Conservation (phyloP, 352 stramenopile genomes). For the Globisporangium radiosum region DNA sequence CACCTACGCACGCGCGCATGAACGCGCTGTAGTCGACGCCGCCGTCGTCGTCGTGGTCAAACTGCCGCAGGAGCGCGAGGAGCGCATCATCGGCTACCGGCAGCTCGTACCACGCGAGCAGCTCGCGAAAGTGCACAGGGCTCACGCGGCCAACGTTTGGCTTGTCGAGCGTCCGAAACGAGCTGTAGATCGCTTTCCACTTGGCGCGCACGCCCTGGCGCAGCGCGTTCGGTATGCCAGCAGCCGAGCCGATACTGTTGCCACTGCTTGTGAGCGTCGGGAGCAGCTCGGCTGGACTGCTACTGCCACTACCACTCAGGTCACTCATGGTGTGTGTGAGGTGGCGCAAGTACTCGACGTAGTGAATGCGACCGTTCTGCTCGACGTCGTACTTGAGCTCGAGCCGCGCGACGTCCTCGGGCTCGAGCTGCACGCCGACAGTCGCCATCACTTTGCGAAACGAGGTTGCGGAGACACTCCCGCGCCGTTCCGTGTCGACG, state of each 20-base stretch:
- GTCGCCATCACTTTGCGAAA: slow-evolving; percentile 64
- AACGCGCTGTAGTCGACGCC: slow-evolving; percentile 72
- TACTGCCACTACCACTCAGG: slow-evolving; percentile 3
- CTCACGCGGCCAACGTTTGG: slow-evolving; percentile 39
- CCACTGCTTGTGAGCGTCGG: slow-evolving; percentile 16
- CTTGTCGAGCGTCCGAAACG: slow-evolving; percentile 62
- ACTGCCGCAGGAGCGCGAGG: slow-evolving; percentile 50
- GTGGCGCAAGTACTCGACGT: slow-evolving; percentile 54
- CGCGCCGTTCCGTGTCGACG: slow-evolving; percentile 47
- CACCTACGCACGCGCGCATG: slow-evolving; percentile 54
- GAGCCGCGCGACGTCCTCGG: slow-evolving; percentile 59
- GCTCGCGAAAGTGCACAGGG: slow-evolving; percentile 53
- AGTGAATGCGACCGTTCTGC: slow-evolving; percentile 61
- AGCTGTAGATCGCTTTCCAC: slow-evolving; percentile 71
- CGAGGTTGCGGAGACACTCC: slow-evolving; percentile 32
- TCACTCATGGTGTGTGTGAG: slow-evolving; percentile 54
- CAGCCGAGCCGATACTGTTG: not conserved
- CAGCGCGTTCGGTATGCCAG: slow-evolving; percentile 34
- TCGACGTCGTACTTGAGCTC: slow-evolving; percentile 74
- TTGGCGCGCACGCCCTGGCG: slow-evolving; percentile 49
- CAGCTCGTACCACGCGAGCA: slow-evolving; percentile 71
- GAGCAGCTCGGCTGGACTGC: slow-evolving; percentile 7
- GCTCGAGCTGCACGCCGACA: slow-evolving; percentile 38
- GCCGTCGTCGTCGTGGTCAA: slow-evolving; percentile 50
- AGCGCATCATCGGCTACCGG: slow-evolving; percentile 42